Percentiles rank a stretch among this genome's conserved stretches.
These are phyloP conservation scores for Chaetomium olivaceum DNA, from an alignment of 2,329 filamentous ascomycete genomes.

Conservation along the genomic window DNA sequence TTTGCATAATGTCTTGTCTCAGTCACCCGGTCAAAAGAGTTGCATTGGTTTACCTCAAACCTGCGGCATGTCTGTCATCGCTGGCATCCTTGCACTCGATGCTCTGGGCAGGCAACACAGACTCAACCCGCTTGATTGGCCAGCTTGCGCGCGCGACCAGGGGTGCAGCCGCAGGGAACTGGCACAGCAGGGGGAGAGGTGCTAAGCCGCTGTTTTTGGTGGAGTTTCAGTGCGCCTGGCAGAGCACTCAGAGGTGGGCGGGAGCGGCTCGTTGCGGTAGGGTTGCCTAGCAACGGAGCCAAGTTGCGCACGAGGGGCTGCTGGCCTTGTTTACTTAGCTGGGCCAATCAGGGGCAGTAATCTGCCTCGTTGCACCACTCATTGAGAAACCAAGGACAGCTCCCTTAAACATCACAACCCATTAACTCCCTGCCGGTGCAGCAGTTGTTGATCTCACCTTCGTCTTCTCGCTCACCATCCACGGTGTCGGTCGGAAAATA, in stretches of 20 bases:
- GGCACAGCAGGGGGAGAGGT: constrained; percentile 15
- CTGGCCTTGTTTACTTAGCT: constrained; percentile 26
- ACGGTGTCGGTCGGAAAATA: constrained; percentile 9
- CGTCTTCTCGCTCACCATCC: constrained; percentile 17
- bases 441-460: constrained; percentile 17
- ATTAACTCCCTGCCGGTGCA: constrained; percentile 8
- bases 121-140: constrained; percentile 22
- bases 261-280: constrained; percentile 4
- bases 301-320: constrained; percentile 21
- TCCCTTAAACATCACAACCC: constrained; percentile 31
- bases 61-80: constrained; percentile 16
- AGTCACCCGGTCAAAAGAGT: constrained; percentile 19
- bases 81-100: constrained; percentile 6
- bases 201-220: constrained; percentile 7
- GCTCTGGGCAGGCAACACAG: constrained; percentile 10
- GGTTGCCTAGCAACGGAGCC: constrained; percentile 27
- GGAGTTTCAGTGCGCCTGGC: constrained; percentile 19
- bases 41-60: constrained; percentile 13
- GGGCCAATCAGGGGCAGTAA: constrained; percentile 26
- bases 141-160: background rate
- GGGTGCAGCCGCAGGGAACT: constrained; percentile 10
- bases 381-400: constrained; percentile 7
- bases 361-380: constrained; percentile 7
- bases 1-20: background rate
- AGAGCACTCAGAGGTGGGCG: constrained; percentile 2